Base-by-base conservation (phyloP, 2,329 filamentous ascomycete genomes). In the Penicillium sp. region DNA sequence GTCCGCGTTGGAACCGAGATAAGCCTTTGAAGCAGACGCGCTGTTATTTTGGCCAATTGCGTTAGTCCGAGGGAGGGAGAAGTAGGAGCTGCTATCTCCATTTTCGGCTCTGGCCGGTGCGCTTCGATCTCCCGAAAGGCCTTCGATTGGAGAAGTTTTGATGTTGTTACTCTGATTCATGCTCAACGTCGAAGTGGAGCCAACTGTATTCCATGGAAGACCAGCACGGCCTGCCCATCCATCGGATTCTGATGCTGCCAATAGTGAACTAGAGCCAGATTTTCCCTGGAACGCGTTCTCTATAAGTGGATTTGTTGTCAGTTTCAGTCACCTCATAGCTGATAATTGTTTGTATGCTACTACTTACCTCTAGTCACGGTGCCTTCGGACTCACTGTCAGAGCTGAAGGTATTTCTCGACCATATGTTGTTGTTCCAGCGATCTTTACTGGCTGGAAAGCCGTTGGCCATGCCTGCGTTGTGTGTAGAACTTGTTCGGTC, bases 231-330 rank as follows among this genome's bases (percentile, higher is more conserved):
- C 73, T 59, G 65, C 70, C 84, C 86, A 89, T 47, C 79, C 77
- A 63, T 89, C 86, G 18, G 83, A 82, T 65, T 90, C 86, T 9
- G 88, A 89, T 43, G 85, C 83, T 46, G 83, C 80, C 59, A 89
- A 79, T 40, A 91, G 77, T 58, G 87, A 88, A 59, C 85, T 81
- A 5, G 88, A 90, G 49, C 88, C 88, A 3, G 84, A 85, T 65
- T 86, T 83, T 55, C 76, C 79, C 62, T 83, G 81, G 40, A 79
- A 71, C 9, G 61, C 65, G 35, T 61, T 63, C 2, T 74, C 65
- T 56, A 52, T 6, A 35, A 9, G 18, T 1, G 2, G 18, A 43
- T 12, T 43, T 20, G 48, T 43, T 1, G 26, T 59, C 48, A 58
- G 48, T 45, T 35, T 51, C 30, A 30, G 43, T 4, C 30, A 38